Base-by-base conservation (phyloP, 768 basidiomycete genomes). In the Amanita fuliginea region DNA sequence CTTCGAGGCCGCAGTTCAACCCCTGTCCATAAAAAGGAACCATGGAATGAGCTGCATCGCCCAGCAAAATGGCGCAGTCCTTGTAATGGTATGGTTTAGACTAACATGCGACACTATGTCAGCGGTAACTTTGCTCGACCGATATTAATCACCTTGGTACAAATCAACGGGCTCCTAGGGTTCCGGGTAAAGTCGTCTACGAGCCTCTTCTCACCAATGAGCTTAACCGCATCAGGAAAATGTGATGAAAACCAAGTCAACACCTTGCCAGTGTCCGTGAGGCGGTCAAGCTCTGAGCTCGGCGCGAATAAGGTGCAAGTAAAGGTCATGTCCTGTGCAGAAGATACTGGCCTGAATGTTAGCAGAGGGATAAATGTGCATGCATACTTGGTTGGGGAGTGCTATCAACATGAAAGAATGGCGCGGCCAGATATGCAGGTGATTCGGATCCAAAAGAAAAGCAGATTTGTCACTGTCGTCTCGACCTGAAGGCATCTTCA, bases 391-490 rank as follows among this genome's bases (percentile, higher is more conserved):
- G 73, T 99, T 99, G 56, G 95, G 93, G 51, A 99, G 81, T 18
- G 92, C 95, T 60, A 99, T 97, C 59, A 99, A 80, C 95, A 99
- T 99, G 75, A 98, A 98, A 42, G 92, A 90, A 66, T 93, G 89
- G 62, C 95, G 86, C 56, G 95, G 96, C 95, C 95, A 99, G 60
- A 99, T 97, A 70, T 99, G 95, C 57, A 99, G 82, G 67, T 98
- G 88, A 66, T 87, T 86, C 59, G 89, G 87, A 74, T 94, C 91
- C 65, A 99, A 83, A 51, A 81, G 72, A 72, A 86, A 98, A 22
- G 70, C 71, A 54, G 81, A 69, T 53, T 75, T 73, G 63, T 78
- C 87, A 64, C 72, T 67, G 58, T 62, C 60, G 64, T 76, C 75
- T 62, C 67, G 65, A 51, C 82, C 82, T 63, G 94, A 78, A 60